phyloP scores from a whole-genome alignment of 163 green algal genomes.

The Chloromonas sp. region DNA sequence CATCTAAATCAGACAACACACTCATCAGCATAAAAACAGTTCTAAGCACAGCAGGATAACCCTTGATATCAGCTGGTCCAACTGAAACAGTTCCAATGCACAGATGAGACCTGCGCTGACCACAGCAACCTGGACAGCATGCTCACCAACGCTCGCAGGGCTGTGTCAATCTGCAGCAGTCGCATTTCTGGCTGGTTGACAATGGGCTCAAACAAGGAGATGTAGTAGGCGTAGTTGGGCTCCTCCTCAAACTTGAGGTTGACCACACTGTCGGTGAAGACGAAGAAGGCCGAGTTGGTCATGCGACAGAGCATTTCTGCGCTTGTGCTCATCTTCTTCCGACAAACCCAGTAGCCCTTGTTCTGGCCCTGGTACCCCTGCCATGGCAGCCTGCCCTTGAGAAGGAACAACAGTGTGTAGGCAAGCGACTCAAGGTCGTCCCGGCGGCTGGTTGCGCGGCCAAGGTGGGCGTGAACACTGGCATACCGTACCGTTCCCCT shows the following conservation, averaged over 20 bases:
- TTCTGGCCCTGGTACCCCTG: conserved; percentile 93
- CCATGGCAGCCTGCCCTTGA: conserved; percentile 92
- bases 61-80: no score
- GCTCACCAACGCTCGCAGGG: conserved; percentile 35
- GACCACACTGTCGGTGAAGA: conserved; percentile 75
- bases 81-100: no score
- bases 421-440: conserved; percentile 97
- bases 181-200: conserved; percentile 62
- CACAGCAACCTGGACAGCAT: no score
- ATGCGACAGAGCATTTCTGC: conserved; percentile 94
- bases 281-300: conserved; percentile 74
- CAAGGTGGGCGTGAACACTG: conserved; percentile 96
- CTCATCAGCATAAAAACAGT: no score
- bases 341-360: conserved; percentile 98
- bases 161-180: conserved; percentile 78
- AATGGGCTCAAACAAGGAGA: conserved; percentile 83
- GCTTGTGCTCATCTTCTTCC: conserved; percentile 99
- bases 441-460: conserved; percentile 81
- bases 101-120: no score
- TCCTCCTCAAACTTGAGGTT: conserved; percentile 43
- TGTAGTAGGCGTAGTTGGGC: conserved; percentile 49
- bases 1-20: no score
- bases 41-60: no score
- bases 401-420: conserved; percentile 98
- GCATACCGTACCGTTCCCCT: conserved; percentile 96